A percentile compares a stretch with the other conserved stretches of the same genome.
phyloP scores from a whole-genome alignment of 2,329 filamentous ascomycete genomes.

The Colletotrichum sp. region DNA sequence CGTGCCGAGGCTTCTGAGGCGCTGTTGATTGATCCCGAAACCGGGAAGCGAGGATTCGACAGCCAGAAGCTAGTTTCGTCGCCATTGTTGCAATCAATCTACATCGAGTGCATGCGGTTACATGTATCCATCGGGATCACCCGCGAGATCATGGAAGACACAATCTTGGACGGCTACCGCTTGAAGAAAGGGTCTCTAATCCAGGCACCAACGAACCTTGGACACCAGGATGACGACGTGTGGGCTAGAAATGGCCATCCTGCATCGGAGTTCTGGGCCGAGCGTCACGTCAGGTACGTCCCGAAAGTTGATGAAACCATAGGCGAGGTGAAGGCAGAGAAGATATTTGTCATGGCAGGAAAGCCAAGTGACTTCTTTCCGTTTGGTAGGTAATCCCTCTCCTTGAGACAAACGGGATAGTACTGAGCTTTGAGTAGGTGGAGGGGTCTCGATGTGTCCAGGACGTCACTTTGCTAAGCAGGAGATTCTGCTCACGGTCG shows the following conservation, averaged over 20 bases:
- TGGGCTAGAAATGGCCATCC: slow-evolving; percentile 11
- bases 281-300: slow-evolving; percentile 12
- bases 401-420: rapidly evolving
- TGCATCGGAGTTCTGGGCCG: slow-evolving; percentile 22
- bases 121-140: slow-evolving; percentile 28
- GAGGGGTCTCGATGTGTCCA: slow-evolving; percentile 39
- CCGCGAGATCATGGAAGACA: slow-evolving; percentile 24
- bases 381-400: neutral
- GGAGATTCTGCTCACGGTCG: slow-evolving; percentile 39
- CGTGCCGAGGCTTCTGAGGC: slow-evolving; percentile 25
- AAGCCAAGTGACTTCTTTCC: slow-evolving; percentile 15
- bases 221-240: slow-evolving; percentile 21
- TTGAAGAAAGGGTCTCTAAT: slow-evolving; percentile 25
- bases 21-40: slow-evolving; percentile 3
- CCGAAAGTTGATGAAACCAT: neutral
- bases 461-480: slow-evolving; percentile 45
- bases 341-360: slow-evolving; percentile 1
- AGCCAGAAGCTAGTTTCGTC: slow-evolving; percentile 21
- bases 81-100: slow-evolving; percentile 32
- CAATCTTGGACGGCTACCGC: slow-evolving; percentile 19
- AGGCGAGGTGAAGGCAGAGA: neutral
- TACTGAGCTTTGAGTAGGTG: slow-evolving; percentile 24
- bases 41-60: slow-evolving; percentile 21
- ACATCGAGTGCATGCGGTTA: slow-evolving; percentile 29
- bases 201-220: slow-evolving; percentile 26